phyloP scores from a whole-genome alignment of 441 rosid genomes.

The Jatropha multifida region DNA sequence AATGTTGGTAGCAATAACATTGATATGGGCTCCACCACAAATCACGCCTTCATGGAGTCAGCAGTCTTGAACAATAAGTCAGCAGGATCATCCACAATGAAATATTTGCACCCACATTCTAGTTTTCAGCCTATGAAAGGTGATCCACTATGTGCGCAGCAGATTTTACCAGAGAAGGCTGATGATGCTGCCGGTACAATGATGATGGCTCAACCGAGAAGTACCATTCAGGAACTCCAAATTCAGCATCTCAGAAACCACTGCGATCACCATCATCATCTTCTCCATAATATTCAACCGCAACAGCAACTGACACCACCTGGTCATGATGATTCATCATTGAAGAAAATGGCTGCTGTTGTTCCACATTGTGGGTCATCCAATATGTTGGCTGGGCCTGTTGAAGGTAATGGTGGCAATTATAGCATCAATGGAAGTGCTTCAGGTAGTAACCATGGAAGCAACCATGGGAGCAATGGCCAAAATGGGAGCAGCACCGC shows the following conservation, averaged over 20 bases:
- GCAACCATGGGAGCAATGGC: constrained; percentile 36
- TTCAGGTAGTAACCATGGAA: constrained; percentile 60
- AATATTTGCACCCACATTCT: constrained; percentile 35
- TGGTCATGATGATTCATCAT: constrained; percentile 38
- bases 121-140: constrained; percentile 35
- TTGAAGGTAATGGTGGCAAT: constrained; percentile 46
- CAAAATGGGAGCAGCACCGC: constrained; percentile 51
- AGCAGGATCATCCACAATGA: constrained; percentile 35
- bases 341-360: constrained; percentile 39
- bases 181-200: constrained; percentile 27
- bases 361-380: constrained; percentile 57
- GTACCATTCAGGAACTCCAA: constrained; percentile 32
- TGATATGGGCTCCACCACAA: constrained; percentile 50
- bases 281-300: constrained; percentile 21
- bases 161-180: constrained; percentile 30
- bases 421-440: constrained; percentile 55
- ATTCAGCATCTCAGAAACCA: constrained; percentile 30
- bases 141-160: constrained; percentile 25
- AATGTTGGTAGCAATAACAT: constrained; percentile 52
- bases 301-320: constrained; percentile 27
- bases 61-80: constrained; percentile 36
- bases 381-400: constrained; percentile 41
- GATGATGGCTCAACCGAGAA: constrained; percentile 27
- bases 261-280: constrained; percentile 27
- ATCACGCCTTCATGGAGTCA: constrained; percentile 32